These are phyloP conservation scores for Erucastrum elatum DNA, from an alignment of 345 rosid species.

Conservation along the genomic window DNA sequence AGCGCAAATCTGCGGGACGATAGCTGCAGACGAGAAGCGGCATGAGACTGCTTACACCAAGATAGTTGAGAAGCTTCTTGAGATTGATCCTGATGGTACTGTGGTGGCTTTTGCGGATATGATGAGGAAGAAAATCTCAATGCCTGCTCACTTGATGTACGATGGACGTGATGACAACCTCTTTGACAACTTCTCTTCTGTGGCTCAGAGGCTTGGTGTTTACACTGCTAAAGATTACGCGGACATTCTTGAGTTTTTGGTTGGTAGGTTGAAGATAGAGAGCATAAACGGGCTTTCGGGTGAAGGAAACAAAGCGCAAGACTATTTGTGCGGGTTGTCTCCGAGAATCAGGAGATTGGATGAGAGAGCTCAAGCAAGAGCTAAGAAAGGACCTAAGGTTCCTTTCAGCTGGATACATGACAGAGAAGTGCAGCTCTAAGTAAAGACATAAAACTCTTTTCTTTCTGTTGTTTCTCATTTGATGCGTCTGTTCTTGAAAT, in stretches of 20 bases:
- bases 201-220: constrained; percentile 84
- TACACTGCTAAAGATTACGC: constrained; percentile 93
- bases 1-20: constrained; percentile 85
- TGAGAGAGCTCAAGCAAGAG: constrained; percentile 79
- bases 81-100: constrained; percentile 80
- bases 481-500: neutral
- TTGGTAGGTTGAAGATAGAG: constrained; percentile 74
- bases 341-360: constrained; percentile 74
- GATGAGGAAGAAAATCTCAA: constrained; percentile 76
- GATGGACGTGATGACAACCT: constrained; percentile 47
- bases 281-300: constrained; percentile 65
- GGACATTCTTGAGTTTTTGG: constrained; percentile 80
- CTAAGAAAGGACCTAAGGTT: constrained; percentile 51
- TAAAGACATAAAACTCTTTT: neutral
- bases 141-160: too few relatives aligned
- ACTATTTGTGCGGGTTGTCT: constrained; percentile 69
- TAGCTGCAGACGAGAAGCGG: constrained; percentile 91
- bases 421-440: constrained; percentile 65
- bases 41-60: constrained; percentile 75
- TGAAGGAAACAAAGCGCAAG: constrained; percentile 80
- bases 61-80: constrained; percentile 78
- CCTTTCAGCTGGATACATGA: constrained; percentile 88
- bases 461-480: neutral
- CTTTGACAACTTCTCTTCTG: constrained; percentile 73
- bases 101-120: constrained; percentile 77